Evolutionary conservation across 106 monocot species (phyloP).

Genomic region (Dioscorea dumetorum): DNA sequence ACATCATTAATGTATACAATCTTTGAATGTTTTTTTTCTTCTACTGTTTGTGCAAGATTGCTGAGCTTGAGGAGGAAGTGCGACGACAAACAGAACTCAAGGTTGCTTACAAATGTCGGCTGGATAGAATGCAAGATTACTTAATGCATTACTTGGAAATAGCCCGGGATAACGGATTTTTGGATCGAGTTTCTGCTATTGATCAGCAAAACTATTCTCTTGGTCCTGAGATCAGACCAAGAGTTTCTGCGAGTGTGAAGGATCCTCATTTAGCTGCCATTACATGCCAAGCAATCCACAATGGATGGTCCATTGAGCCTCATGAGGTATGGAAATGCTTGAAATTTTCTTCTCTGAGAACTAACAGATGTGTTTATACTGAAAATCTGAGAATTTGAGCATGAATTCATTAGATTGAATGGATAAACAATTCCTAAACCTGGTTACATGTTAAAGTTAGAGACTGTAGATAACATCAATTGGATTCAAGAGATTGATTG

Average conservation of each 20-base stretch:
- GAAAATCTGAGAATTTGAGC: neutral
- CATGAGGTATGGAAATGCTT: conserved; percentile 18
- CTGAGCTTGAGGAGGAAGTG: conserved; percentile 20
- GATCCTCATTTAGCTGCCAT: conserved; percentile 10
- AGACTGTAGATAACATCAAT: neutral
- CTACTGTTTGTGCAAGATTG: conserved; percentile 4
- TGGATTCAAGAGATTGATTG: neutral
- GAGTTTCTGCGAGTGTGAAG: neutral
- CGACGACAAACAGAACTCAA: conserved; percentile 15
- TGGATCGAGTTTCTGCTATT: conserved; percentile 2
- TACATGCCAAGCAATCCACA: conserved; percentile 17
- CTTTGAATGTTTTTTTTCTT: neutral
- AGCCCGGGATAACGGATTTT: conserved; percentile 21
- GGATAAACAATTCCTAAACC: too few species aligned
- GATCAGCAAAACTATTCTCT: neutral
- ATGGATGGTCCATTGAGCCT: conserved; percentile 35
- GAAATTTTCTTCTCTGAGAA: neutral
- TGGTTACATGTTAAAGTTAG: too few species aligned
- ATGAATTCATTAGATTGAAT: too few species aligned
- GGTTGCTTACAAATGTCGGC: conserved; percentile 14
- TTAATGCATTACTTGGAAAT: conserved; percentile 20
- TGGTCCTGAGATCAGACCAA: neutral
- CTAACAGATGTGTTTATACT: neutral
- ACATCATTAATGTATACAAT: neutral
- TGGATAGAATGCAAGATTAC: conserved; percentile 26